Conservation (phyloP, 208 protist species). For the Spongospora subterranea region DNA sequence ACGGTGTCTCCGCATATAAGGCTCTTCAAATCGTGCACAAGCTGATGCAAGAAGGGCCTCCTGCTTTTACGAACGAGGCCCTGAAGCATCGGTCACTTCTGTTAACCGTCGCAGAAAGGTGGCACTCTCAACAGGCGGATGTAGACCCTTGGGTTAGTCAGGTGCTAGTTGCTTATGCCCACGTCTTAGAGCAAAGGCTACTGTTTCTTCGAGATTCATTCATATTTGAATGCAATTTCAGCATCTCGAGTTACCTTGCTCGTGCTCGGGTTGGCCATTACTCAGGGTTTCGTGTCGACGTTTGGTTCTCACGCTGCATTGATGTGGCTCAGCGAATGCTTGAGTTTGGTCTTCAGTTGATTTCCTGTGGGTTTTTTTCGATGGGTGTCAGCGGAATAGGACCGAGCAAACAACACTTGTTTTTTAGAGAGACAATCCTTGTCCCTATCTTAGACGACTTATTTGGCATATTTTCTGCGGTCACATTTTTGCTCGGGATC, state of each 20-base stretch:
- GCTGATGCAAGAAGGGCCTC: slow-evolving; percentile 44
- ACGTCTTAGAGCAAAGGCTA: neutral
- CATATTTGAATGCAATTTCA: slow-evolving; percentile 49
- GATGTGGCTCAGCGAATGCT: slow-evolving; percentile 25
- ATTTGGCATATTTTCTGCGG: slow-evolving; percentile 37
- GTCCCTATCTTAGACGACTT: slow-evolving; percentile 35
- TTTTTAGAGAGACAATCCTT: slow-evolving; percentile 18
- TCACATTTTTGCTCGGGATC: slow-evolving; percentile 23
- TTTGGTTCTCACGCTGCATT: slow-evolving; percentile 30
- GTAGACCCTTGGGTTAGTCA: neutral
- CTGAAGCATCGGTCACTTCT: slow-evolving; percentile 40
- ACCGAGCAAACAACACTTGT: slow-evolving; percentile 34
- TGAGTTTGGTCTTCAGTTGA: neutral
- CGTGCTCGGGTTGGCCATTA: neutral
- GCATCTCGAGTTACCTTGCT: slow-evolving; percentile 4
- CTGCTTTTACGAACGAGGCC: neutral
- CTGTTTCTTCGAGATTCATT: slow-evolving; percentile 49
- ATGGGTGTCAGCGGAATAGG: slow-evolving; percentile 37
- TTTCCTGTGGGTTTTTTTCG: neutral
- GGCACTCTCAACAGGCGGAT: slow-evolving; percentile 13
- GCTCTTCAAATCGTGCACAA: slow-evolving; percentile 18
- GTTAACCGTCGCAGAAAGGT: slow-evolving; percentile 20
- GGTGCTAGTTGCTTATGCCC: slow-evolving; percentile 18
- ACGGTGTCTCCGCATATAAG: slow-evolving; percentile 27
- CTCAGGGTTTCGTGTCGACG: neutral